Evolutionary conservation across 495 filamentous ascomycete species (phyloP).

Genomic region (Daldinia grandis): DNA sequence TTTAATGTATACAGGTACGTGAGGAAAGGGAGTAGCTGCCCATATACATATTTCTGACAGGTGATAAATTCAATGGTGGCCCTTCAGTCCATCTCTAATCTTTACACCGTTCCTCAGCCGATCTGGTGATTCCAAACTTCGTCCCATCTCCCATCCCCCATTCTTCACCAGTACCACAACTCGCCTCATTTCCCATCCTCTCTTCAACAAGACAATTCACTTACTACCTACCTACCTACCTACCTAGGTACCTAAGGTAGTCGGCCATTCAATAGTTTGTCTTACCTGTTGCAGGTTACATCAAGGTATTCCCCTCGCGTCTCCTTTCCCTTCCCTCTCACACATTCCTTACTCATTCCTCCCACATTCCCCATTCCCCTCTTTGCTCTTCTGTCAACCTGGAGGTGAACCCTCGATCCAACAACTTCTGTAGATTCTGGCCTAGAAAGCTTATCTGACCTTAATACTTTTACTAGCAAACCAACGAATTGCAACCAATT

Average conservation of each 20-base stretch:
- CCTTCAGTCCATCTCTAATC: not conserved
- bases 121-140: not conserved
- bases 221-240: not conserved
- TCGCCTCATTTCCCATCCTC: not conserved
- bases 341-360: not conserved
- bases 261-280: conserved; percentile 20
- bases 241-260: not conserved
- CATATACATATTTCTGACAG: not conserved
- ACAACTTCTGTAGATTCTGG: not conserved
- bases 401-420: not conserved
- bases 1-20: conserved; percentile 13
- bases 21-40: not conserved
- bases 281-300: conserved; percentile 14
- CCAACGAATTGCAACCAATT: not conserved
- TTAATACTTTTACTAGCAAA: not conserved
- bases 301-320: conserved; percentile 12
- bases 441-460: not conserved
- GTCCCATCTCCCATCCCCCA: not conserved
- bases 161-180: conserved; percentile 16
- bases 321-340: not conserved
- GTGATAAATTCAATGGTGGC: conserved; percentile 2
- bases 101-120: not conserved
- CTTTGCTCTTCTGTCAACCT: not conserved
- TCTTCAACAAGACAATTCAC: conserved; percentile 14
- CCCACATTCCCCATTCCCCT: not conserved